These are phyloP conservation scores for Fragilariopsis cylindrus DNA, from an alignment of 108 stramenopile genomes.

Conservation along the genomic window DNA sequence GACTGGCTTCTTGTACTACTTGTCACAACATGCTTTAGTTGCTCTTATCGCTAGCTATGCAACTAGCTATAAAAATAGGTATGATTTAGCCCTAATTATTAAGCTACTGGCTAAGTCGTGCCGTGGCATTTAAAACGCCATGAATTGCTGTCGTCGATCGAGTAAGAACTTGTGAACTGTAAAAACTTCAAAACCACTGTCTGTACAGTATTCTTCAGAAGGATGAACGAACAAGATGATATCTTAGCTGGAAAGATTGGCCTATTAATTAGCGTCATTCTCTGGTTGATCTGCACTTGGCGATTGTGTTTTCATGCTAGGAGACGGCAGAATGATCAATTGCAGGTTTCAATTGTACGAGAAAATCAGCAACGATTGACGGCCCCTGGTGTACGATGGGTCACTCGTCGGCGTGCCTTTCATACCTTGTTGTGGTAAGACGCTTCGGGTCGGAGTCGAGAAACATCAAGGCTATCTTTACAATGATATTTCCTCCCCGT, in stretches of 20 bases:
- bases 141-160: too few species aligned
- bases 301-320: constrained; percentile 27
- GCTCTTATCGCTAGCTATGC: too few species aligned
- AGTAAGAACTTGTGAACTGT: too few species aligned
- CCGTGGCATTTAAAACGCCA: too few species aligned
- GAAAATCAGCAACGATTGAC: neutral
- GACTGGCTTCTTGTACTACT: too few species aligned
- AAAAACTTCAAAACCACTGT: too few species aligned
- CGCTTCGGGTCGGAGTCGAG: neutral
- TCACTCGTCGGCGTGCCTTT: constrained; percentile 32
- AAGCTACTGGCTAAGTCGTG: too few species aligned
- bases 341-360: neutral
- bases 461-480: neutral
- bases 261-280: constrained; percentile 12
- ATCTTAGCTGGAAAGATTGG: constrained; percentile 20
- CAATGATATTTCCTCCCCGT: neutral
- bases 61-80: too few species aligned
- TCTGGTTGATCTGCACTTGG: constrained; percentile 35
- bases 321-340: neutral
- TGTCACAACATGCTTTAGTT: too few species aligned
- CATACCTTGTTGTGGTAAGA: constrained; percentile 11
- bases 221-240: neutral
- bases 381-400: constrained; percentile 8
- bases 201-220: neutral
- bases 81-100: too few species aligned